These are phyloP conservation scores for Nepenthes alata DNA, from an alignment of 179 eudicot genomes.

Conservation along the genomic window DNA sequence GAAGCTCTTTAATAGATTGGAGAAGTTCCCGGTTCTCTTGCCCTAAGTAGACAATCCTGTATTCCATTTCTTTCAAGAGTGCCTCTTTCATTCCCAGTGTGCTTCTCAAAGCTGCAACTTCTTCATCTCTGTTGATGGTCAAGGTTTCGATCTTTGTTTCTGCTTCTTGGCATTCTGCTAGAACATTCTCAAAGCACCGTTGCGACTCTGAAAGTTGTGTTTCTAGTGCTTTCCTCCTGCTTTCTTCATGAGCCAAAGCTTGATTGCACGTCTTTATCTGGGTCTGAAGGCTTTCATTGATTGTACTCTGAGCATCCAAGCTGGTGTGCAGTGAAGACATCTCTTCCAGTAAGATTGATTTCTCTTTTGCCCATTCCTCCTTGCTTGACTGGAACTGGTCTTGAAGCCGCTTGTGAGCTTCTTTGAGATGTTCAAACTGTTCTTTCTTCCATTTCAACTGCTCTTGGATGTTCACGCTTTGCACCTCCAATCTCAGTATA, in stretches of 20 bases:
- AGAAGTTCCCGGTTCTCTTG: conserved; percentile 66
- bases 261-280: conserved; percentile 65
- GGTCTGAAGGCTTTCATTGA: conserved; percentile 48
- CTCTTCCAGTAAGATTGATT: conserved; percentile 43
- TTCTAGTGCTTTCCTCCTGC: conserved; percentile 62
- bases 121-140: conserved; percentile 58
- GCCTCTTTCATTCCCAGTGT: conserved; percentile 52
- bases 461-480: conserved; percentile 43
- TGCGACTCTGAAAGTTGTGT: conserved; percentile 66
- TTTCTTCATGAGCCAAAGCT: conserved; percentile 85
- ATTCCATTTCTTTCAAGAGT: conserved; percentile 60
- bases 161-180: conserved; percentile 51
- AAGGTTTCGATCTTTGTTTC: conserved; percentile 47
- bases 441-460: conserved; percentile 95
- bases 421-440: conserved; percentile 81
- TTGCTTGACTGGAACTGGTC: conserved; percentile 36
- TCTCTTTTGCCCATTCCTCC: conserved; percentile 71
- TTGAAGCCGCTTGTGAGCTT: conserved; percentile 68
- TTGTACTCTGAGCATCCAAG: conserved; percentile 69
- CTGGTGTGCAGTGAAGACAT: conserved; percentile 44
- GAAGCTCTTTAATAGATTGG: conserved; percentile 57
- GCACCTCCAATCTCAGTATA: conserved; percentile 53
- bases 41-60: conserved; percentile 48
- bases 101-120: conserved; percentile 52
- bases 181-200: conserved; percentile 43